Evolutionary conservation across 2,329 filamentous ascomycete species (phyloP).

Genomic region (Aspergillus sp.): DNA sequence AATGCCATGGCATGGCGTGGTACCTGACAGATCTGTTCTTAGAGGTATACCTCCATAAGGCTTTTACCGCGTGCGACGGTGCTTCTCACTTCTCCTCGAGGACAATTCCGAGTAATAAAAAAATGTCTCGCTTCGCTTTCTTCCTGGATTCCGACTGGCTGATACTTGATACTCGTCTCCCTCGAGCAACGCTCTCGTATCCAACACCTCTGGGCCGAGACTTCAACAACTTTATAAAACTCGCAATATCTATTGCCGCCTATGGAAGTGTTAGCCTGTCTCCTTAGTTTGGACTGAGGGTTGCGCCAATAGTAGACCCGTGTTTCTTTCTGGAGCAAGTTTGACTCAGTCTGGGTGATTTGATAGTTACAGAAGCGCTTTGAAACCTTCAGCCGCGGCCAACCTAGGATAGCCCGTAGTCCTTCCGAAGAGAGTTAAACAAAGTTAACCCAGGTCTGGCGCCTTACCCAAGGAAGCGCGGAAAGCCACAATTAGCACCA

Average conservation of each 20-base stretch:
- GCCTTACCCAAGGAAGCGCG: constrained; percentile 8
- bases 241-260: background rate
- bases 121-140: background rate
- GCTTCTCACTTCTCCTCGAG: background rate
- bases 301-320: background rate
- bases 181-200: background rate
- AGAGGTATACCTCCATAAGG: constrained; percentile 2
- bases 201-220: background rate
- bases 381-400: background rate
- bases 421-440: background rate
- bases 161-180: background rate
- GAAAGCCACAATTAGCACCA: background rate
- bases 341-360: background rate
- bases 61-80: background rate
- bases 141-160: background rate
- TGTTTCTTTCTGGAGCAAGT: background rate
- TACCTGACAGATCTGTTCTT: constrained; percentile 9
- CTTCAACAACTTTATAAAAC: background rate
- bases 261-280: background rate
- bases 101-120: background rate
- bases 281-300: background rate
- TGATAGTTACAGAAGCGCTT: background rate
- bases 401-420: constrained; percentile 4
- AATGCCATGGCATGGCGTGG: background rate
- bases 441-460: background rate